Evolutionary conservation across 2,329 filamentous ascomycete genomes (phyloP).

Genomic region (Colletotrichum spinosum): DNA sequence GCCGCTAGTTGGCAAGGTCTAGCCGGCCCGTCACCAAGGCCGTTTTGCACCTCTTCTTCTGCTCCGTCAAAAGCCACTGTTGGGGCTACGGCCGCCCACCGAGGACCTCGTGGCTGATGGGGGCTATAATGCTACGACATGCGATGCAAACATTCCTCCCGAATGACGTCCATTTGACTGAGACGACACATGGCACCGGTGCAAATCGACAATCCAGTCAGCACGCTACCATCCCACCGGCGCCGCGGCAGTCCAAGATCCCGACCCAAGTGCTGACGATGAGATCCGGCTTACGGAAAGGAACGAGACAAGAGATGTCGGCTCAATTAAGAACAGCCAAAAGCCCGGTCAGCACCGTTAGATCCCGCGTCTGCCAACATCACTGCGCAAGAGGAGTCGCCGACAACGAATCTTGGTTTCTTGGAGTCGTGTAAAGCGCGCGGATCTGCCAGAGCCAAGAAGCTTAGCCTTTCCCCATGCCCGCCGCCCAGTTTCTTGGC

Average conservation of each 20-base stretch:
- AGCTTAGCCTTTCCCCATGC: constrained; percentile 3
- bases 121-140: too few species aligned
- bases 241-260: background rate
- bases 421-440: constrained; percentile 22
- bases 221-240: constrained; percentile 9
- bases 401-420: constrained; percentile 26
- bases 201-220: background rate
- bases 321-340: background rate
- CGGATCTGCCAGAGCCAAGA: constrained; percentile 32
- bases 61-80: too few species aligned
- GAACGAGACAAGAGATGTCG: constrained; percentile 2
- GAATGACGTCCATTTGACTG: too few species aligned
- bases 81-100: too few species aligned
- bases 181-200: too few species aligned
- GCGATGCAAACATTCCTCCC: too few species aligned
- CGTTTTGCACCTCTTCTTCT: too few species aligned
- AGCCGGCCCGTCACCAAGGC: too few species aligned
- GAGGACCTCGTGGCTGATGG: too few species aligned
- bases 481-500: constrained; percentile 7
- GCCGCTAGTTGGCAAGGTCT: constrained; percentile 17
- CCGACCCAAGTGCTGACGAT: constrained; percentile 8
- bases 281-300: background rate
- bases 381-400: constrained; percentile 18
- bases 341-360: constrained; percentile 7
- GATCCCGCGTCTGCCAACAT: background rate